Conservation (phyloP, 306 rosid genomes). For the Aeschynomene evenia region DNA sequence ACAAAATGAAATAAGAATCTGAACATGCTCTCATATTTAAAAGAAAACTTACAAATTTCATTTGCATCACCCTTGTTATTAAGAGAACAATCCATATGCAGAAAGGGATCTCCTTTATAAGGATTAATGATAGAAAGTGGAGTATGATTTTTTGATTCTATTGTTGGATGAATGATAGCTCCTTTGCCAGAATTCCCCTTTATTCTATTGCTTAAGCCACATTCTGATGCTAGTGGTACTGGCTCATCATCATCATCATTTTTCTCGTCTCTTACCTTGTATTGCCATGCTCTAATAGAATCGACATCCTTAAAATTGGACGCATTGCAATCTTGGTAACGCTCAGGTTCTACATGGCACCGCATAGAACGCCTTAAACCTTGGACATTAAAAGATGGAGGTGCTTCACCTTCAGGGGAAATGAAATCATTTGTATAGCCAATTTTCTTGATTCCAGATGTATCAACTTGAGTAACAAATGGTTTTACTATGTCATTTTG, state of each 20-base stretch:
- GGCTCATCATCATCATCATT: constrained; percentile 54
- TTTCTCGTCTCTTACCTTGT: constrained; percentile 36
- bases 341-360: no score
- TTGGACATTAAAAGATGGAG: constrained; percentile 31
- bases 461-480: no score
- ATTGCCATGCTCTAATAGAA: constrained; percentile 47
- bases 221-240: constrained; percentile 51
- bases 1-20: no score
- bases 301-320: constrained; percentile 61
- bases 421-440: no score
- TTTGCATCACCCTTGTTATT: constrained; percentile 30
- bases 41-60: constrained; percentile 33
- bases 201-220: constrained; percentile 36
- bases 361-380: no score
- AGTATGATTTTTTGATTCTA: no score
- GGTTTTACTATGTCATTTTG: constrained; percentile 45
- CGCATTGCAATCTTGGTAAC: no score
- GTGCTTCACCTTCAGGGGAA: constrained; percentile 31
- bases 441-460: no score
- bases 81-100: constrained; percentile 4
- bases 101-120: no score
- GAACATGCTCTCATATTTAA: constrained; percentile 30
- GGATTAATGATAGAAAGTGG: no score
- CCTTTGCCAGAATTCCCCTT: constrained; percentile 10
- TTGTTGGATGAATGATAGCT: no score